Evolutionary conservation across 208 protist genomes (phyloP).

Genomic region (Leptomonas pyrrhocoris): DNA sequence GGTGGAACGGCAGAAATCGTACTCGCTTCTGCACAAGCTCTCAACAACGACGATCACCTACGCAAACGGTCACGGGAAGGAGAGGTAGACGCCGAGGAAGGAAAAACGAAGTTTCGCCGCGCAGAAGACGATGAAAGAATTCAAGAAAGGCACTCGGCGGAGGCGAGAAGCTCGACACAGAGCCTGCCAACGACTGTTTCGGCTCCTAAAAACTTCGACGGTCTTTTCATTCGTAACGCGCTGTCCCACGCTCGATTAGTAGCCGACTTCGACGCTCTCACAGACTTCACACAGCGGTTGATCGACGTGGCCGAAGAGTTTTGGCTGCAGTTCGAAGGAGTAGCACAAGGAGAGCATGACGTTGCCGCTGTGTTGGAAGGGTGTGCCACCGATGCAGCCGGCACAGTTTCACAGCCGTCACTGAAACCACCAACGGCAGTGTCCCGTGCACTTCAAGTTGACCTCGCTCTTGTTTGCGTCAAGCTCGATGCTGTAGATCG

Average conservation of each 20-base stretch:
- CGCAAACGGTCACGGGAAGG: conserved; percentile 13
- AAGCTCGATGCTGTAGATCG: not conserved
- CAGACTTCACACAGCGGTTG: conserved; percentile 49
- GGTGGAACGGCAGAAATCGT: conserved; percentile 25
- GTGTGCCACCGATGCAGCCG: not conserved
- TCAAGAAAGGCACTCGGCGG: too few relatives aligned
- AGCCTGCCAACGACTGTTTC: not conserved
- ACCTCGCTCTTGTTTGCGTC: conserved; percentile 5
- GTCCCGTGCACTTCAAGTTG: not conserved
- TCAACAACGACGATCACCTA: too few relatives aligned
- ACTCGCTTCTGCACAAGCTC: not conserved
- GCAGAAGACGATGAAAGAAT: not conserved
- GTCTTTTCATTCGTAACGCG: conserved; percentile 55
- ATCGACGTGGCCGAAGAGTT: conserved; percentile 37
- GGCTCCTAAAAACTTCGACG: conserved; percentile 10
- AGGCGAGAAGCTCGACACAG: not conserved
- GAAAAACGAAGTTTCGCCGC: not conserved
- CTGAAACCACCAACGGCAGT: not conserved
- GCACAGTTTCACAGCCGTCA: not conserved
- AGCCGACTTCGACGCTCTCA: conserved; percentile 51
- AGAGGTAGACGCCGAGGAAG: not conserved
- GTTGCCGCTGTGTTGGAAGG: not conserved
- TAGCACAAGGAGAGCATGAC: not conserved
- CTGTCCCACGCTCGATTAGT: conserved; percentile 64
- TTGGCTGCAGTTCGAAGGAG: conserved; percentile 43